Base-by-base conservation (phyloP, 345 rosid genomes). In the Gossypium longicalyx region DNA sequence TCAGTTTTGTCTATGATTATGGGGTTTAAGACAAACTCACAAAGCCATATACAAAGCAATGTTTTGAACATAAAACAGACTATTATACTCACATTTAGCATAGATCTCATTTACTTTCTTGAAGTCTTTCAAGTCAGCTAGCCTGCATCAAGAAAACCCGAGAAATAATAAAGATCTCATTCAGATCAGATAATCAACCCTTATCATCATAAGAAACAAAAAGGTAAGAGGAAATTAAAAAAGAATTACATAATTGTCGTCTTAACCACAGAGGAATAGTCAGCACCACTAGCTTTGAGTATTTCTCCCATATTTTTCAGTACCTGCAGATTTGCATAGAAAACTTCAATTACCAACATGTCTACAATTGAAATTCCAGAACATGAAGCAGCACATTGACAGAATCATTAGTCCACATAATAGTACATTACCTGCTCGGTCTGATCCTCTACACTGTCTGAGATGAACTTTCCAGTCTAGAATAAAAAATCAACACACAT, bases 111-210 rank as follows among this genome's bases (percentile, higher is more conserved):
- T 93, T 69, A 91, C 98, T 88, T 84, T 93, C 84, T 96, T 89
- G 91, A 96, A 96, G 89, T 93, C 97, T 59, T 79, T 84, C 87
- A 93, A 78, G 89, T 96, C 97, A 76, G 98, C 97, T 84, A 93
- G 72, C 99, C 99, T 96, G 82, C 82, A 76, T 15, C 38, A 48
- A 12, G 58, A 27, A 53, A 75, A 53, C 74, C 61, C 65, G 1
- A 13, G 4, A 68, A 67, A 77, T 29, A 45, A 62, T 44, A 11
- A 52, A 22, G 19, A 61, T 45, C n/a, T 15, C 20, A 44, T 64
- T 7, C 3, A 41, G n/a, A 38, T n/a, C 7, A 17, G 12, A n/a
- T 9, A 38, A 38, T 45, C 29, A 15, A 63, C 44, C 22, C 19
- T 17, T 20, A 41, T 25, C 47, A 19, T 47, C 11, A 1, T n/a